Evolutionary conservation across 2,329 filamentous ascomycete genomes (phyloP), one percentile per base, ranked within the genome.

Genomic region (Colletotrichum liriopes): DNA sequence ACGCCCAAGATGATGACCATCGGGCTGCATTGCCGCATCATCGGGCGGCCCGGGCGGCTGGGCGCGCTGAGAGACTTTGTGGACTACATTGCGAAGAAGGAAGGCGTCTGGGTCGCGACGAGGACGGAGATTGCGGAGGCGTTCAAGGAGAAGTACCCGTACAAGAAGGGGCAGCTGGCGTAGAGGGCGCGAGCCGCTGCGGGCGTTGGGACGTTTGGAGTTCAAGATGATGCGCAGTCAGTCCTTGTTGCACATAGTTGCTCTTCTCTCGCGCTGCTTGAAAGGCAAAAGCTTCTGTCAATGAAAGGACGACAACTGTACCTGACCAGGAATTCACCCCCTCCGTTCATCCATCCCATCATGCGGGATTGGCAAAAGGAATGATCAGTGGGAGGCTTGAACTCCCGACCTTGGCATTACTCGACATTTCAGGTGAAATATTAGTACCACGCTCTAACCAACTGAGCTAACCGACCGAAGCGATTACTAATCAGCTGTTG

Each of bases 1-100:
- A 78, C 77, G 74, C 86, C 86, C 5, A 88, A 87, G 79, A 89
- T 89, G 87, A 89, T 89, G 87, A 89, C 87, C 0, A 83, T 89
- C 32, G 86, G 85, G 1, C 76, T 89, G 35, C 87, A 89, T 76
- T 88, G 86, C 73, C 82, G 87, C 8, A 86, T 87, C 65, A 84
- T 86, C 45, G 88, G 87, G 1, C 83, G 86, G 43, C 87, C 87
- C 0, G 88, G 86, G 5, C 80, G 88, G 1, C 86, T 86, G 71
- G 82, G 81, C 56, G 88, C 87, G 1, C 75, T 90, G 52, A 81
- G 84, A 75, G 83, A 87, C 65, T 88, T 89, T 76, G 84, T 88
- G 1, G 84, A 89, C 70, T 88, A 89, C 67, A 87, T 89, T 55
- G 78, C 78, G 1, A 75, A 81, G 61, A 89, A 90, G 76, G 85